Base-by-base conservation (phyloP, 2,329 filamentous ascomycete genomes). In the Sarocladiaceae sp. region DNA sequence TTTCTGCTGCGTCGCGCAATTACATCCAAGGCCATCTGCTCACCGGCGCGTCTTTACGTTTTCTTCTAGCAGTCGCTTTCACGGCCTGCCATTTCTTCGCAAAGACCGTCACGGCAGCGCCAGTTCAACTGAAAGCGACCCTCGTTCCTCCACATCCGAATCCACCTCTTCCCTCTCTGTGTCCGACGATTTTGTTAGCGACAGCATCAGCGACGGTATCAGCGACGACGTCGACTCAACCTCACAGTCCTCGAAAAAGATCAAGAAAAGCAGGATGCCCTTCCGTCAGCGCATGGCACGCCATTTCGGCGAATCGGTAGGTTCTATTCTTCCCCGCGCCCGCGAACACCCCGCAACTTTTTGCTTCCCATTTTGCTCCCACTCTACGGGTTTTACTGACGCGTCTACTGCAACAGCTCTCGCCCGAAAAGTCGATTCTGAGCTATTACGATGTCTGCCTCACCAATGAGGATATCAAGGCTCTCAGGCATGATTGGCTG, bases 401-500 rank as follows among this genome's bases (percentile, higher is more conserved):
- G 23, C 21, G 37, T 41, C 34, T 3, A 6, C n/a, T 11, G n/a
- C 12, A 19, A 15, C 48, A 90, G 88, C 60, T 65, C n/a, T 52
- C 60, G 19, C 60, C 58, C 39, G 59, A 64, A 43, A 67, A 66
- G 44, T 51, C 62, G 6, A 65, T 65, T 46, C 60, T 66, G 34
- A 65, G 61, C 50, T 67, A 69, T 49, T 65, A 68, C 53, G 66
- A 67, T 48, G 61, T 65, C n/a, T 54, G 60, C 40, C 52, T 97
- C 54, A 95, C 87, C 42, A 80, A 83, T 60, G 88, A 93, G 61
- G 93, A 98, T 64, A 79, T 97, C 53, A 85, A 90, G 61, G 83
- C 85, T 13, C 78, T 98, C 47, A 88, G 86, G 66, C 75, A 86
- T 64, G 93, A 96, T 72, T 98, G 93, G 93, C 73, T 98, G 43